Evolutionary conservation across 78 protist species (phyloP).

Genomic region (Pelomyxa schiedti): DNA sequence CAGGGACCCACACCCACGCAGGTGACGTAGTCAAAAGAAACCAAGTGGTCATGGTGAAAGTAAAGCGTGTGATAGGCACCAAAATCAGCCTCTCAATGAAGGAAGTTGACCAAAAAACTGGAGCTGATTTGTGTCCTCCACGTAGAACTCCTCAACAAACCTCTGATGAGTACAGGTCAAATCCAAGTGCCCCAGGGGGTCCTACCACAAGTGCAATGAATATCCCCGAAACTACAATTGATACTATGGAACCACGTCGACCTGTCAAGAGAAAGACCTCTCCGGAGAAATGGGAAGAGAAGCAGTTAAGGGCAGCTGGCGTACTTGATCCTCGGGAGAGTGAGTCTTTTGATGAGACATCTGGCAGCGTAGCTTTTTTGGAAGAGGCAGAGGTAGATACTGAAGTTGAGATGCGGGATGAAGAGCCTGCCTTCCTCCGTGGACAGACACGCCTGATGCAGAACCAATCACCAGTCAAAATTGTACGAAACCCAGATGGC

Average conservation of each 20-base stretch:
- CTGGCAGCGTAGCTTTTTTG: slow-evolving; percentile 23
- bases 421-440: slow-evolving; percentile 79
- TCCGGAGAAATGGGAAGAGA: slow-evolving; percentile 77
- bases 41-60: slow-evolving; percentile 65
- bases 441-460: slow-evolving; percentile 33
- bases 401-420: slow-evolving; percentile 83
- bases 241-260: slow-evolving; percentile 4
- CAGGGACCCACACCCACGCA: slow-evolving; percentile 4
- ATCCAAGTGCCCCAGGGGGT: slow-evolving; percentile 11
- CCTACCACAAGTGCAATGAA: not conserved
- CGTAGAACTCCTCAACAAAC: not conserved
- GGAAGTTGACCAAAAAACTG: slow-evolving; percentile 82
- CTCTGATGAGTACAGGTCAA: slow-evolving; percentile 9
- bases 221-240: not conserved
- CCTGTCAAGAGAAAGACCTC: slow-evolving; percentile 56
- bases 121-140: slow-evolving; percentile 66
- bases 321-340: slow-evolving; percentile 38
- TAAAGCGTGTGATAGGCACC: slow-evolving; percentile 36
- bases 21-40: slow-evolving; percentile 16
- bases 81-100: slow-evolving; percentile 57
- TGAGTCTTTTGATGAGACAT: slow-evolving; percentile 58
- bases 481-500: slow-evolving; percentile 90
- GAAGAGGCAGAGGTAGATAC: slow-evolving; percentile 67
- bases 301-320: slow-evolving; percentile 78
- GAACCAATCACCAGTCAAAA: slow-evolving; percentile 77